phyloP scores from a whole-genome alignment of 148 eudicot genomes.

The Nepenthes gracilis region DNA sequence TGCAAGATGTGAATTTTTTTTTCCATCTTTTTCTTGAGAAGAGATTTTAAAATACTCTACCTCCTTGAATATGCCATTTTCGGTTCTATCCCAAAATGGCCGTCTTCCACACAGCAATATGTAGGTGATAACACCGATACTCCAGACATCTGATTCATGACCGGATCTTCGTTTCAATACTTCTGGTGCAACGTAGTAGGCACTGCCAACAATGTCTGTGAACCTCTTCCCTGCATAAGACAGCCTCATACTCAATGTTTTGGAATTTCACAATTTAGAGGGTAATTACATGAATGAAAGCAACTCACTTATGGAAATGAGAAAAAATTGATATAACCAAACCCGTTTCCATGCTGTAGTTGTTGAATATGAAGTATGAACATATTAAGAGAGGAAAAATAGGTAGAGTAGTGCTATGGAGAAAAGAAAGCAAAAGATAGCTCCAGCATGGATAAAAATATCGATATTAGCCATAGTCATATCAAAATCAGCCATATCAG shows the following conservation, averaged over 20 bases:
- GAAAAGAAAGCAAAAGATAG: not conserved
- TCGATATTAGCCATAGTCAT: too few relatives aligned
- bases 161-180: slow-evolving; percentile 92
- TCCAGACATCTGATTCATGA: slow-evolving; percentile 98
- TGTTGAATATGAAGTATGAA: too few relatives aligned
- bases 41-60: slow-evolving; percentile 12
- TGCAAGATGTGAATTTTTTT: not conserved
- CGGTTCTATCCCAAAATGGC: slow-evolving; percentile 99
- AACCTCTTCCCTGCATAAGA: slow-evolving; percentile 63
- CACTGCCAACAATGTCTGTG: slow-evolving; percentile 91
- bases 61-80: slow-evolving; percentile 95
- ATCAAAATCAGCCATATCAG: too few relatives aligned
- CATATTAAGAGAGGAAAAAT: too few relatives aligned
- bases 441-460: not conserved
- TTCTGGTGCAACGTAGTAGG: slow-evolving; percentile 98
- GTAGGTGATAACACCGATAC: slow-evolving; percentile 95
- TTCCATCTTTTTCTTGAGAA: not conserved
- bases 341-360: too few relatives aligned
- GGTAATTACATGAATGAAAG: not conserved
- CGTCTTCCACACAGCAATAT: slow-evolving; percentile 97
- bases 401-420: too few relatives aligned
- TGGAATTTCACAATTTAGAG: slow-evolving; percentile 3
- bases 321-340: too few relatives aligned
- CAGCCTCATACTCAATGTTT: not conserved
- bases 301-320: not conserved